Percentiles rank a stretch among this genome's conserved stretches.
Evolutionary conservation across 495 filamentous ascomycete genomes (phyloP).

Genomic region (Usnea hakonensis): DNA sequence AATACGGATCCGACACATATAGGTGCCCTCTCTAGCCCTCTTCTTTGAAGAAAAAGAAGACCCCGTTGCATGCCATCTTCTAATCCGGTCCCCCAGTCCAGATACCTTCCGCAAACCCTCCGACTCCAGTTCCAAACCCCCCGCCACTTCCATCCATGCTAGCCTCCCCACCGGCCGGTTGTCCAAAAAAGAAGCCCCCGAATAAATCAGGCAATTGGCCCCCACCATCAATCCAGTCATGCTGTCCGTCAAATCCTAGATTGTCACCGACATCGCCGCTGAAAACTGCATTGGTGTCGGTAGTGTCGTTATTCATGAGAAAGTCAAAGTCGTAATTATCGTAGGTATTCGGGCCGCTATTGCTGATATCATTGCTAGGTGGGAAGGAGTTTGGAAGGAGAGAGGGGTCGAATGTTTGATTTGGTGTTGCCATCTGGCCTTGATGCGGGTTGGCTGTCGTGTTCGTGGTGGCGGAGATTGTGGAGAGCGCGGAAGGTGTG

Average conservation of each 20-base stretch:
- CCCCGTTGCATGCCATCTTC: background rate
- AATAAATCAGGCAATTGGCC: slow-evolving; percentile 69
- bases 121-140: slow-evolving; percentile 3
- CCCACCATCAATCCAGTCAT: slow-evolving; percentile 69
- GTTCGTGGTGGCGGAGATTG: slow-evolving; percentile 17
- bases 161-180: background rate
- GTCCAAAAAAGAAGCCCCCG: slow-evolving; percentile 87
- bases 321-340: slow-evolving; percentile 31
- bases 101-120: background rate
- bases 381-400: background rate
- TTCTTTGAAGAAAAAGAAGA: too few relatives aligned
- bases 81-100: slow-evolving; percentile 9
- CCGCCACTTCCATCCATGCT: slow-evolving; percentile 1
- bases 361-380: slow-evolving; percentile 21
- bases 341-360: slow-evolving; percentile 20
- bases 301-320: slow-evolving; percentile 22
- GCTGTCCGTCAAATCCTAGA: slow-evolving; percentile 66
- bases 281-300: slow-evolving; percentile 25
- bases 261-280: slow-evolving; percentile 50
- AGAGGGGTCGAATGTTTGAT: background rate
- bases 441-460: slow-evolving; percentile 31
- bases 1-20: too few relatives aligned
- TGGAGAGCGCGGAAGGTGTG: background rate
- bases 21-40: too few relatives aligned
- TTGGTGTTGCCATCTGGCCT: slow-evolving; percentile 14